Evolutionary conservation across 208 protist species (phyloP), one percentile per base, ranked within the genome.

Genomic region (Porcisia hertigi): DNA sequence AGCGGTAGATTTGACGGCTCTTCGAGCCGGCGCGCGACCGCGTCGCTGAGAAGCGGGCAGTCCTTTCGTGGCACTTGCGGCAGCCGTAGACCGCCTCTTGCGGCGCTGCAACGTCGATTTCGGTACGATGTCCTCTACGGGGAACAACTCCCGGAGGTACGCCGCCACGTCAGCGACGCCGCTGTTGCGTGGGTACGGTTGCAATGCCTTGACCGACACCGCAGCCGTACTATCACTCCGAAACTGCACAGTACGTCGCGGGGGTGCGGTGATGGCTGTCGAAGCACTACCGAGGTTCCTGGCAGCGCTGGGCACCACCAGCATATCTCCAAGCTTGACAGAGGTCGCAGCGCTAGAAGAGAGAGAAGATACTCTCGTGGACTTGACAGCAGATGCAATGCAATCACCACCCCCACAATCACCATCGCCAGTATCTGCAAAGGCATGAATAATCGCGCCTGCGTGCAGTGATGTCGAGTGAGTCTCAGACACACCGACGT

Each of bases 121-220:
- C 4, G 7, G 69, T 25, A 45, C n/a, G n/a, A 34, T 47, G 6
- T 55, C 25, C 69, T 72, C 69, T 14, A 30, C 52, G 7, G 69
- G 69, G 3, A 72, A 72, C 30, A 72, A 47, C 52, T 25, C 47
- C 16, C 69, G 69, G 23, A 72, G 4, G 53, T 72, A 72, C 20
- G 69, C 53, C 2, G n/a, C 45, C 52, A 72, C 52, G 53, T 60
- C 53, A 47, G 69, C 53, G 4, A 23, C 36, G 14, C 69, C 18
- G 20, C 49, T 30, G 39, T 30, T 43, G 6, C 39, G 20, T 30
- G 41, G 8, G 39, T 30, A 55, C n/a, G 65, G 65, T 41, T 2
- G 18, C 30, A 12, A 36, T 16, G n/a, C n/a, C 16, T 16, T 52
- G n/a, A 36, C 6, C 7, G 47, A 25, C 47, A 23, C 25, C 43